phyloP scores from a whole-genome alignment of 495 filamentous ascomycete species.

The Lepraria neglecta region DNA sequence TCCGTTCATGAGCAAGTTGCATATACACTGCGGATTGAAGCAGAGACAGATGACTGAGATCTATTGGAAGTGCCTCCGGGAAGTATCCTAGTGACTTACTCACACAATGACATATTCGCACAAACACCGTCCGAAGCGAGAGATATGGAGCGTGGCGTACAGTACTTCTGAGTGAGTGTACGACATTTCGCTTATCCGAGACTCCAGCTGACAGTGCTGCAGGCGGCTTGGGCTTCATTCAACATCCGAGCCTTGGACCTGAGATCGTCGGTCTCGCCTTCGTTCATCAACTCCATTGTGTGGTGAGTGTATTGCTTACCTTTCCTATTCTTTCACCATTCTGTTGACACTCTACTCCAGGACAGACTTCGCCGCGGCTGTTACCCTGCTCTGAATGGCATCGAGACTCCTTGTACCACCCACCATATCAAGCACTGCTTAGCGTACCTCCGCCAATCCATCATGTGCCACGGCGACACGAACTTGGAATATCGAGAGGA shows the following conservation, averaged over 20 bases:
- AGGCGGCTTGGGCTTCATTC: conserved; percentile 10
- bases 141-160: conserved; percentile 12
- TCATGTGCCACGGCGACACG: conserved; percentile 30
- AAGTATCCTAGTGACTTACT: not conserved
- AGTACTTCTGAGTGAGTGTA: conserved; percentile 5
- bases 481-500: conserved; percentile 17
- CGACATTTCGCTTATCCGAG: not conserved
- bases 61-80: not conserved
- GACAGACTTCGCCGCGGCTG: not conserved
- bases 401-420: not conserved
- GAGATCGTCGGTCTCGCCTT: conserved; percentile 14
- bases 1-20: not conserved
- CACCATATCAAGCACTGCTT: conserved; percentile 27
- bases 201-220: not conserved
- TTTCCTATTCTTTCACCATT: not conserved
- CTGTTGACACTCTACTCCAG: not conserved
- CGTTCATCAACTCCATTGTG: conserved; percentile 12
- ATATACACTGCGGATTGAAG: not conserved
- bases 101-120: not conserved
- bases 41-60: not conserved
- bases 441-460: conserved; percentile 29
- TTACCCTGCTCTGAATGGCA: not conserved
- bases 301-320: not conserved
- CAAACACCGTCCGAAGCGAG: not conserved
- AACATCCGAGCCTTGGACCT: conserved; percentile 1